These are phyloP conservation scores for Umbelopsis sp. DNA, from an alignment of 192 early-diverging fungal species.

Conservation along the genomic window DNA sequence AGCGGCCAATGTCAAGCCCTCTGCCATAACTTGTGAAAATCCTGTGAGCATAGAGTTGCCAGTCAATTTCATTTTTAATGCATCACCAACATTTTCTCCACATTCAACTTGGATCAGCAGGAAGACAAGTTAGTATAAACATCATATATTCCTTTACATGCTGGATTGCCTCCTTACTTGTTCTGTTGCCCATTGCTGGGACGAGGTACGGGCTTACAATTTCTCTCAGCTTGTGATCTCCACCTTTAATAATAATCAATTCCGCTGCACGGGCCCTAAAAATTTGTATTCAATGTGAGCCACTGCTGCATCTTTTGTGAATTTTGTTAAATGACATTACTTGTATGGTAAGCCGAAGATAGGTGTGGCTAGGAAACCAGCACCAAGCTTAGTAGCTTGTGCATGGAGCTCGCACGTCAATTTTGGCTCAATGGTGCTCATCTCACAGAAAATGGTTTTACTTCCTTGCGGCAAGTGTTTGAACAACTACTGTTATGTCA, in stretches of 20 bases:
- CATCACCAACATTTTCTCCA: slow-evolving; percentile 44
- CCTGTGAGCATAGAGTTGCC: slow-evolving; percentile 69
- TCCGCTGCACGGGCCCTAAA: slow-evolving; percentile 47
- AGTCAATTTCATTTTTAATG: slow-evolving; percentile 60
- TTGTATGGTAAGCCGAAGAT: slow-evolving; percentile 38
- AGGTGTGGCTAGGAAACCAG: slow-evolving; percentile 29
- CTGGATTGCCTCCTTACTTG: background rate
- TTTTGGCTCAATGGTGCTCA: slow-evolving; percentile 58
- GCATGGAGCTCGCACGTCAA: slow-evolving; percentile 34
- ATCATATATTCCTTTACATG: background rate
- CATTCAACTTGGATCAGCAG: slow-evolving; percentile 34
- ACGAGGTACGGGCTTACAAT: slow-evolving; percentile 40
- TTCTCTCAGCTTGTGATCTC: slow-evolving; percentile 43
- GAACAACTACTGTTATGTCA: background rate
- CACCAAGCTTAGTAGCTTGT: slow-evolving; percentile 24
- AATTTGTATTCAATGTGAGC: slow-evolving; percentile 36
- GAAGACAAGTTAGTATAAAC: background rate
- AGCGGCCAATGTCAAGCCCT: slow-evolving; percentile 63
- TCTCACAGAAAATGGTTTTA: slow-evolving; percentile 26
- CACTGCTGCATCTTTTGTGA: slow-evolving; percentile 52
- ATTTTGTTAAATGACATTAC: slow-evolving; percentile 42
- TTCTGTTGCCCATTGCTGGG: slow-evolving; percentile 47
- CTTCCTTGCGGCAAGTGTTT: background rate
- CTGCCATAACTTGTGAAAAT: slow-evolving; percentile 60
- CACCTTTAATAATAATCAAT: slow-evolving; percentile 57